phyloP scores from a whole-genome alignment of 495 filamentous ascomycete species.

The Lepraria neglecta region DNA sequence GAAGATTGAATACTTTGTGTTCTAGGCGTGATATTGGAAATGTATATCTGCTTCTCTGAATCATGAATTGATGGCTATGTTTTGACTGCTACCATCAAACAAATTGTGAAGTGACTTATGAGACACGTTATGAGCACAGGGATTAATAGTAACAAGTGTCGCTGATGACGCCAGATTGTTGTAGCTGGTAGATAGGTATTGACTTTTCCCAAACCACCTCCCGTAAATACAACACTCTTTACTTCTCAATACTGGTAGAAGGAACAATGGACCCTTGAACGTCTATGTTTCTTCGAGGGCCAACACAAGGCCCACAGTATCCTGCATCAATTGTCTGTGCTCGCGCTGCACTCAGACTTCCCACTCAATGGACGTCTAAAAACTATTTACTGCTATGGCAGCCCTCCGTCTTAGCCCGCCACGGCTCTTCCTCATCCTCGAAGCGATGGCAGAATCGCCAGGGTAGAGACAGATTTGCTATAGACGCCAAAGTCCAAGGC shows the following conservation, averaged over 20 bases:
- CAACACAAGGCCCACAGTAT: constrained; percentile 2
- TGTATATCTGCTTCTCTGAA: neutral
- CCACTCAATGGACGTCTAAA: neutral
- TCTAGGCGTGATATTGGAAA: neutral
- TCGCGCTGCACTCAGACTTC: neutral
- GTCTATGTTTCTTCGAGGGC: constrained; percentile 17
- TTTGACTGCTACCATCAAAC: neutral
- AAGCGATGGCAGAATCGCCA: constrained; percentile 80
- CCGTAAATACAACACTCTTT: no score
- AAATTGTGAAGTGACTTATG: neutral
- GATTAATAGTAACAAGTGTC: neutral
- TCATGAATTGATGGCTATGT: neutral
- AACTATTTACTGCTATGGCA: neutral
- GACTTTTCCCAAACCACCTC: no score
- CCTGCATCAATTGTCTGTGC: neutral
- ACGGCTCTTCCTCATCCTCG: constrained; percentile 46
- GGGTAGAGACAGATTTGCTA: constrained; percentile 59
- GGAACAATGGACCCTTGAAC: constrained; percentile 6
- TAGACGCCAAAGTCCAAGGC: constrained; percentile 63
- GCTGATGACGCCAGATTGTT: no score
- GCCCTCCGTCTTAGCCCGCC: neutral
- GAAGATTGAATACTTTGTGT: no score
- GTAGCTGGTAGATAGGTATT: no score
- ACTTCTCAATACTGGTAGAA: neutral
- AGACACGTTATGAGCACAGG: neutral